Evolutionary conservation across 2,329 filamentous ascomycete species (phyloP).

Genomic region (Thyridium curvatum): DNA sequence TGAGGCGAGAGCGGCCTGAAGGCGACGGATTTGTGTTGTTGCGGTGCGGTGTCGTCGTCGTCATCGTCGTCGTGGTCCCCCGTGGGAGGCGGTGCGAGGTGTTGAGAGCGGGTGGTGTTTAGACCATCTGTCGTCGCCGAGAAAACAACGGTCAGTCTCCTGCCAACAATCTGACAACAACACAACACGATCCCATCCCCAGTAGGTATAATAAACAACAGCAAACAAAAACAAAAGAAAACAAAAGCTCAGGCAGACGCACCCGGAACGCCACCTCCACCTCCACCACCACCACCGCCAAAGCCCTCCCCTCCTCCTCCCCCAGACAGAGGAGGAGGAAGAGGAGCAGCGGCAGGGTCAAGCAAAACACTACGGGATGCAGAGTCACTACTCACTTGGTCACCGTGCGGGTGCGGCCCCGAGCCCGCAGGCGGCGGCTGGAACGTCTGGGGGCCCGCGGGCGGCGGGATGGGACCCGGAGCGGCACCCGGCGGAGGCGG

Average conservation of each 20-base stretch:
- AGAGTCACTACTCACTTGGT: constrained; percentile 12
- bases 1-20: constrained; percentile 45
- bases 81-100: constrained; percentile 4
- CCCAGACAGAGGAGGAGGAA: too few species aligned
- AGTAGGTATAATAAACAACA: neutral
- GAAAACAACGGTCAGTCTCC: too few species aligned
- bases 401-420: constrained; percentile 2
- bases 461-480: neutral
- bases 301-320: too few species aligned
- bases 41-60: constrained; percentile 7
- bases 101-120: neutral
- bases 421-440: neutral
- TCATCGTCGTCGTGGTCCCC: constrained; percentile 6
- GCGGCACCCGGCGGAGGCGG: neutral
- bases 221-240: neutral
- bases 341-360: too few species aligned
- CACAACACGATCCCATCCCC: neutral
- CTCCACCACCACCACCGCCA: too few species aligned
- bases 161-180: neutral
- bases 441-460: neutral
- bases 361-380: too few species aligned
- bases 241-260: constrained; percentile 4
- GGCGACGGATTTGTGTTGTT: constrained; percentile 31
- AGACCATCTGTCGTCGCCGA: constrained; percentile 8
- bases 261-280: constrained; percentile 5